These are phyloP conservation scores for Plantago lanceolata DNA, from an alignment of 305 asterid species.

Conservation along the genomic window DNA sequence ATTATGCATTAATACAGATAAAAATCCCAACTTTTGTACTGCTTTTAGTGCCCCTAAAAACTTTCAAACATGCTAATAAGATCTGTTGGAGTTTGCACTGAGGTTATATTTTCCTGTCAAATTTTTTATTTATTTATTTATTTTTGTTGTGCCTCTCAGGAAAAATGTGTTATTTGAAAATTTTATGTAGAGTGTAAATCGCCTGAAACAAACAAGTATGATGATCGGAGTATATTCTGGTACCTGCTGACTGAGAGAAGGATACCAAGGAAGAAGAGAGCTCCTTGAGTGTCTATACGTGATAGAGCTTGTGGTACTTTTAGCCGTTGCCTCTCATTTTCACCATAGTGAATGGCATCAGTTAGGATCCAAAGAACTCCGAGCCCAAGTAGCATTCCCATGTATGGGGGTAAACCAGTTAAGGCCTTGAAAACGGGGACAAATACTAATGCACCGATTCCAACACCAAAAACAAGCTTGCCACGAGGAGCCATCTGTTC, in stretches of 20 bases:
- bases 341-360: constrained; percentile 97
- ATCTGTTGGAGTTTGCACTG: background rate
- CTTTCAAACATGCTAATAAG: background rate
- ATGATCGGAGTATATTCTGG: constrained; percentile 3
- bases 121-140: too few species aligned
- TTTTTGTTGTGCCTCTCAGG: too few species aligned
- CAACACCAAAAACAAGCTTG: constrained; percentile 87
- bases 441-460: constrained; percentile 80
- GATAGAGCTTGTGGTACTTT: constrained; percentile 98
- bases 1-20: background rate
- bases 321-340: constrained; percentile 68
- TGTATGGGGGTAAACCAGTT: constrained; percentile 92
- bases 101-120: background rate
- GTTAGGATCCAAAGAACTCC: constrained; percentile 96
- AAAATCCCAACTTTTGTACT: background rate
- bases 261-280: constrained; percentile 94
- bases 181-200: background rate
- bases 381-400: constrained; percentile 92
- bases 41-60: background rate
- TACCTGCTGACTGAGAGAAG: constrained; percentile 97
- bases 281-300: constrained; percentile 96
- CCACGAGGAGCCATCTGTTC: constrained; percentile 99
- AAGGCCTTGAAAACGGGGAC: constrained; percentile 90
- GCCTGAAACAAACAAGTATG: constrained; percentile 4
- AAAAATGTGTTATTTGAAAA: background rate